These are phyloP conservation scores for Kwoniella sp. DNA, from an alignment of 768 basidiomycete species.

Conservation along the genomic window DNA sequence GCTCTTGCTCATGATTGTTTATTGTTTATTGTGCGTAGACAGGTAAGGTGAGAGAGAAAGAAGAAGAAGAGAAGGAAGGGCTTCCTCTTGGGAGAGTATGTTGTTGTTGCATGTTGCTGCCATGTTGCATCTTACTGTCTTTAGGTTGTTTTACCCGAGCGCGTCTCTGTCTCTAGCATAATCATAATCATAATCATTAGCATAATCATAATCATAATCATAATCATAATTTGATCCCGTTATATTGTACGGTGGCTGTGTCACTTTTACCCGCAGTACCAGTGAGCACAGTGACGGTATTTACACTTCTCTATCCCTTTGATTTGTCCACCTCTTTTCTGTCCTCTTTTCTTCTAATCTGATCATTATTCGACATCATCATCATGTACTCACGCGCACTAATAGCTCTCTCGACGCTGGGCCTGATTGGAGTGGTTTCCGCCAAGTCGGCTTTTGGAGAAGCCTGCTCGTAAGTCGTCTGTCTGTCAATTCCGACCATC, in stretches of 20 bases:
- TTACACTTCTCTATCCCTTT: neutral
- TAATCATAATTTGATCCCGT: neutral
- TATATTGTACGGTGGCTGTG: neutral
- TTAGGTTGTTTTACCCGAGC: neutral
- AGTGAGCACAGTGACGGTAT: slow-evolving; percentile 2
- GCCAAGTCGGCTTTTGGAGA: slow-evolving; percentile 39
- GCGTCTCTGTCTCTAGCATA: too few relatives aligned
- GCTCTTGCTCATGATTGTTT: neutral
- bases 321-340: neutral
- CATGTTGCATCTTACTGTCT: too few relatives aligned
- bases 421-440: slow-evolving; percentile 9
- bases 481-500: neutral
- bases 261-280: neutral
- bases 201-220: too few relatives aligned
- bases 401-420: neutral
- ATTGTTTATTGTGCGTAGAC: neutral
- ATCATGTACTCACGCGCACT: neutral
- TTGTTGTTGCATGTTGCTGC: neutral
- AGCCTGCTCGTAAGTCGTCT: slow-evolving; percentile 40
- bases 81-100: neutral
- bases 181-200: too few relatives aligned
- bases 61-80: neutral
- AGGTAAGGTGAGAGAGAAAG: too few relatives aligned
- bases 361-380: neutral
- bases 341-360: neutral